These are phyloP conservation scores for Erodium maritimum DNA, from an alignment of 345 rosid genomes.

Conservation along the genomic window DNA sequence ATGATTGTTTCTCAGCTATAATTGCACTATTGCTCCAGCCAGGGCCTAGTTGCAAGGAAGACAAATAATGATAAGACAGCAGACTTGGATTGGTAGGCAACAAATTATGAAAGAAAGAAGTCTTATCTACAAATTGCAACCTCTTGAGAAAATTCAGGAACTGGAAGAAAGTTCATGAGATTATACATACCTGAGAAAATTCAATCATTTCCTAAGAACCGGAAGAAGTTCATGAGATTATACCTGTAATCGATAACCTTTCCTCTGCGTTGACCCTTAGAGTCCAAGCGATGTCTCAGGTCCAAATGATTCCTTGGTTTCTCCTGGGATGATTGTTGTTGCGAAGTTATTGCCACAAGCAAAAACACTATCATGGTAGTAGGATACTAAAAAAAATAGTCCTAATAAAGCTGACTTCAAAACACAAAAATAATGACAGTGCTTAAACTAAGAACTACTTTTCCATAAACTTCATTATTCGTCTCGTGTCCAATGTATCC, in stretches of 20 bases:
- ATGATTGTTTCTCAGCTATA: no score
- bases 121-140: not conserved
- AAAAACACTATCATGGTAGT: not conserved
- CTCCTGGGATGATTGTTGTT: conserved; percentile 32
- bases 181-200: conserved; percentile 22
- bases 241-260: conserved; percentile 90
- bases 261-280: conserved; percentile 85
- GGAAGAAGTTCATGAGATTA: conserved; percentile 5
- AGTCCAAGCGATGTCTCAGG: conserved; percentile 79
- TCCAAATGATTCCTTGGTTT: conserved; percentile 92
- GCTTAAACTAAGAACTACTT: no score
- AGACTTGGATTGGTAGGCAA: no score
- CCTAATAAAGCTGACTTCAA: no score
- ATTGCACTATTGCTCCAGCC: no score
- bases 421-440: no score
- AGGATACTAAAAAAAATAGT: not conserved
- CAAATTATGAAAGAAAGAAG: no score
- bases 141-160: not conserved
- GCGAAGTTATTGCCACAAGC: not conserved
- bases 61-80: no score
- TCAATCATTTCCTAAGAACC: not conserved
- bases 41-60: no score
- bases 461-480: no score
- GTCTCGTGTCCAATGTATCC: no score
- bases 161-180: conserved; percentile 4